phyloP scores from a whole-genome alignment of 2,329 filamentous ascomycete species.

The Aspergillus sp. region DNA sequence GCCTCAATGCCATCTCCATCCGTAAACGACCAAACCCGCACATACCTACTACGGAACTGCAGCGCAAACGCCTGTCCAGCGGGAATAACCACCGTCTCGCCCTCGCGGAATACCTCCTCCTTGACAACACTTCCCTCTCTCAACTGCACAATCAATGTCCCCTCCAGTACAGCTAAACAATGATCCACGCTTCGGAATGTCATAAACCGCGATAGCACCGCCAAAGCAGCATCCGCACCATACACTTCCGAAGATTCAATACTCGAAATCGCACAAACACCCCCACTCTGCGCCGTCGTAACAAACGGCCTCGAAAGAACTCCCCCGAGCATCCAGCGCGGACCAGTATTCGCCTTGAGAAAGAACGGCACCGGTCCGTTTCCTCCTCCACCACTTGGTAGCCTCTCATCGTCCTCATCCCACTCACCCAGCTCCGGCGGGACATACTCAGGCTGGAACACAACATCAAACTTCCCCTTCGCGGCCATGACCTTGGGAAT shows the following conservation, averaged over 20 bases:
- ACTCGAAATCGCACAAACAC: slow-evolving; percentile 55
- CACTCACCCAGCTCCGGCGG: slow-evolving; percentile 41
- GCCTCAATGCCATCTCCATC: slow-evolving; percentile 53
- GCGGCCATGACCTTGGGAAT: slow-evolving; percentile 59
- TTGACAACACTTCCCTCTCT: slow-evolving; percentile 24
- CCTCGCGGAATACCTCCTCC: slow-evolving; percentile 43
- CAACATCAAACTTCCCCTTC: slow-evolving; percentile 56
- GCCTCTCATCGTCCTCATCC: slow-evolving; percentile 24
- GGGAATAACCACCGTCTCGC: slow-evolving; percentile 52
- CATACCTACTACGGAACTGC: slow-evolving; percentile 48
- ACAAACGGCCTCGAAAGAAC: slow-evolving; percentile 47
- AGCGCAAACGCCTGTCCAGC: slow-evolving; percentile 49
- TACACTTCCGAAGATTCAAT: slow-evolving; percentile 48
- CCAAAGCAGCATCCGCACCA: slow-evolving; percentile 17
- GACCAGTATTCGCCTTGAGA: slow-evolving; percentile 49
- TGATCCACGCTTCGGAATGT: slow-evolving; percentile 53
- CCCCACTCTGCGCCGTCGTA: slow-evolving; percentile 48
- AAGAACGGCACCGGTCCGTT: slow-evolving; percentile 50
- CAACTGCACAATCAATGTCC: slow-evolving; percentile 45
- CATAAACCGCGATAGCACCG: slow-evolving; percentile 39
- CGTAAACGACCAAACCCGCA: slow-evolving; percentile 50
- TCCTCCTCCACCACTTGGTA: slow-evolving; percentile 17
- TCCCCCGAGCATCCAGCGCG: slow-evolving; percentile 33
- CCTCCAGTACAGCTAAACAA: slow-evolving; percentile 53
- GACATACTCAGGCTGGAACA: slow-evolving; percentile 52